A percentile compares a stretch with the other conserved stretches of the same genome.
Conservation (phyloP, 345 rosid species). For the Schrenkiella parvula region DNA sequence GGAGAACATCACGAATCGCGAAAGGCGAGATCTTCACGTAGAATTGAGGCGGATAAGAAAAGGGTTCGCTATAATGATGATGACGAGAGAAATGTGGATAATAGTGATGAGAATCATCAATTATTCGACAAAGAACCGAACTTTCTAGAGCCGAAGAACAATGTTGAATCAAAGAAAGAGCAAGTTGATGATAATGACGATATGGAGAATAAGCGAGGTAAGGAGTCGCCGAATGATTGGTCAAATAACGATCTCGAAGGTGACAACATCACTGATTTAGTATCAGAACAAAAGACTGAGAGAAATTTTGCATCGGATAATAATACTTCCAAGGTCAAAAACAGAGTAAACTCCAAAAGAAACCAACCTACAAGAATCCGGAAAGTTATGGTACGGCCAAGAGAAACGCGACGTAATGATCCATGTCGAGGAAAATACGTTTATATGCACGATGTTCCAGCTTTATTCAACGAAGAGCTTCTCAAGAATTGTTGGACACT, state of each 20-base stretch:
- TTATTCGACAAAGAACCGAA: conserved; percentile 12
- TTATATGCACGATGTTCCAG: conserved; percentile 54
- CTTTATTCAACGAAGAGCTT: conserved; percentile 59
- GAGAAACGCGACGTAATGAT: conserved; percentile 18
- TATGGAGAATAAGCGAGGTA: neutral
- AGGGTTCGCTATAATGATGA: neutral
- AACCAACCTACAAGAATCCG: neutral
- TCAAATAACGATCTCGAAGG: neutral
- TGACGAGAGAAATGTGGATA: neutral
- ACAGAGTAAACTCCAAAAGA: neutral
- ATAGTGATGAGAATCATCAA: conserved; percentile 13
- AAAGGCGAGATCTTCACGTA: conserved; percentile 22
- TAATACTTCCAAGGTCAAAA: neutral
- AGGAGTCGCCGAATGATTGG: neutral
- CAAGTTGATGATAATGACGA: neutral
- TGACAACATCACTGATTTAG: neutral
- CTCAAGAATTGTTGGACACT: conserved; percentile 57
- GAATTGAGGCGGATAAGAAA: conserved; percentile 6
- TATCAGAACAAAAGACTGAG: neutral
- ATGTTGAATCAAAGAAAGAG: conserved; percentile 2
- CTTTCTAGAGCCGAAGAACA: conserved; percentile 1
- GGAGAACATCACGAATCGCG: conserved; percentile 9
- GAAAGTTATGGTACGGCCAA: conserved; percentile 16
- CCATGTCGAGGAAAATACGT: conserved; percentile 50
- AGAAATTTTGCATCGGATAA: neutral